Conservation (phyloP, 148 eudicot genomes). For the Rhododendron ovatum region DNA sequence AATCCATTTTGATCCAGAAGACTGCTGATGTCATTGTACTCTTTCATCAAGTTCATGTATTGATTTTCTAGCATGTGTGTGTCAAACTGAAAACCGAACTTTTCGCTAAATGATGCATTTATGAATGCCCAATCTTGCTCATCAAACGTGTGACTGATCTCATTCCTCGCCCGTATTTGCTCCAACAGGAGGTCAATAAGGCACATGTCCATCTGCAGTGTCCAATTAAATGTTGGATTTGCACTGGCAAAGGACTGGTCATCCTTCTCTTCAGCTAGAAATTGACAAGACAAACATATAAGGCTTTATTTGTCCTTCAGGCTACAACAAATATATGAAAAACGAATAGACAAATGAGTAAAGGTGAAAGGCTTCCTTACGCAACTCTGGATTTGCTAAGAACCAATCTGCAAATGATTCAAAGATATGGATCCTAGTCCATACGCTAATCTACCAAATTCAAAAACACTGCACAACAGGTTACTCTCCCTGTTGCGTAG, state of each 20-base stretch:
- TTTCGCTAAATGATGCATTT: constrained; percentile 15
- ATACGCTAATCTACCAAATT: neutral
- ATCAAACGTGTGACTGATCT: constrained; percentile 5
- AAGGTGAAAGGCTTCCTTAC: neutral
- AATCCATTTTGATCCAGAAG: constrained; percentile 26
- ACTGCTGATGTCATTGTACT: constrained; percentile 18
- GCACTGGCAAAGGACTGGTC: neutral
- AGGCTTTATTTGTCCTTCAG: neutral
- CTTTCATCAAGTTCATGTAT: constrained; percentile 22
- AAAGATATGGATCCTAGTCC: constrained; percentile 1
- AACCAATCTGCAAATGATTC: neutral
- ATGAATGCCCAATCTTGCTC: constrained; percentile 24
- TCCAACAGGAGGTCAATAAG: constrained; percentile 28
- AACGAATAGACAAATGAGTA: neutral
- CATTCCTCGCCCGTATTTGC: constrained; percentile 14
- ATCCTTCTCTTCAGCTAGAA: constrained; percentile 13
- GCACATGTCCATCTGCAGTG: constrained; percentile 16
- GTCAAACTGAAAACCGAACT: constrained; percentile 16
- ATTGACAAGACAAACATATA: neutral
- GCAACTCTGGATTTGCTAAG: neutral
- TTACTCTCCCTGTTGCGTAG: neutral
- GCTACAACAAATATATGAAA: neutral
- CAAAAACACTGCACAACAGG: neutral
- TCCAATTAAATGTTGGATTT: constrained; percentile 19
- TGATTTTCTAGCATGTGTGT: constrained; percentile 14